These are phyloP conservation scores for Globisporangium nodosum DNA, from an alignment of 352 stramenopile species.

Conservation along the genomic window DNA sequence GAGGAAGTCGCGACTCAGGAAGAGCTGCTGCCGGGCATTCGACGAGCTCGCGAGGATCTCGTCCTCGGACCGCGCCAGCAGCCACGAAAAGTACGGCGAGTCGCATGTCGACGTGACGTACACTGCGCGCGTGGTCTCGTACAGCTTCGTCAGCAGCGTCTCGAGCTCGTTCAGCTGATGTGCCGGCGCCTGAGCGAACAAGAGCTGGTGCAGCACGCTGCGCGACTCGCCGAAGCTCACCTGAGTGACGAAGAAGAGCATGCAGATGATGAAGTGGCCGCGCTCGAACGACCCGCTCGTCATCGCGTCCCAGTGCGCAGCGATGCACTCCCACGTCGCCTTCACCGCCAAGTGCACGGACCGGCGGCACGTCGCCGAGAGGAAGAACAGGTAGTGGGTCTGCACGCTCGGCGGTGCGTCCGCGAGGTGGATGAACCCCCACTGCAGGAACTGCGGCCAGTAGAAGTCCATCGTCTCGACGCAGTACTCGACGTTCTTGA, in stretches of 20 bases:
- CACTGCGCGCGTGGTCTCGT: conserved; percentile 27
- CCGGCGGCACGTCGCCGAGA: conserved; percentile 42
- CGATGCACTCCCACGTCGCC: conserved; percentile 60
- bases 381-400: conserved; percentile 59
- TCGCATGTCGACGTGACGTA: conserved; percentile 31
- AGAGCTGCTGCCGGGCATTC: conserved; percentile 23
- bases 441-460: conserved; percentile 66
- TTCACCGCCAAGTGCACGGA: conserved; percentile 53
- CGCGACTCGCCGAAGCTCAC: conserved; percentile 46
- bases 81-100: conserved; percentile 49
- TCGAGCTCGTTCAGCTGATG: conserved; percentile 44
- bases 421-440: conserved; percentile 42
- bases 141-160: conserved; percentile 30
- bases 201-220: conserved; percentile 34
- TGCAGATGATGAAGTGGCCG: conserved; percentile 42
- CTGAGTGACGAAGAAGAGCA: conserved; percentile 62
- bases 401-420: conserved; percentile 47
- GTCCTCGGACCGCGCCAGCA: conserved; percentile 45
- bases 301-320: conserved; percentile 59
- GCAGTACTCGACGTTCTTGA: conserved; percentile 50
- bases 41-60: conserved; percentile 28
- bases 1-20: conserved; percentile 26
- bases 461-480: conserved; percentile 61
- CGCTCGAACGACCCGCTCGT: conserved; percentile 29
- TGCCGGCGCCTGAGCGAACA: conserved; percentile 33